phyloP scores from a whole-genome alignment of 2,329 filamentous ascomycete genomes.

The Aureobasidium sp. region DNA sequence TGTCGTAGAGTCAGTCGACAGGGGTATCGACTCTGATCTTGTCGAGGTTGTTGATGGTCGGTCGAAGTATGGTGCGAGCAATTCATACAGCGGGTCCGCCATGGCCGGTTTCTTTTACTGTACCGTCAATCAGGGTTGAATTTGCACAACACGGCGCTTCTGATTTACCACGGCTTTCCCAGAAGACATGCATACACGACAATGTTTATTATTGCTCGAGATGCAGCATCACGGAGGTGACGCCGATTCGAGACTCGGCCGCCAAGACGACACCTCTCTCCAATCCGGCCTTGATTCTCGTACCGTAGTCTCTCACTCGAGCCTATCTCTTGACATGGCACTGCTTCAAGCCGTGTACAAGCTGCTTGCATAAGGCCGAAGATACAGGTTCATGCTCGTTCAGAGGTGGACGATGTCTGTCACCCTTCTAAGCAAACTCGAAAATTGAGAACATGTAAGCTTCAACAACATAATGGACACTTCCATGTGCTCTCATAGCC shows the following conservation, averaged over 20 bases:
- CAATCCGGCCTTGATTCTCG: not conserved
- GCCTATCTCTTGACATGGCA: too few relatives aligned
- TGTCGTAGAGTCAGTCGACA: constrained; percentile 45
- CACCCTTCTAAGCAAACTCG: too few relatives aligned
- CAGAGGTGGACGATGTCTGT: too few relatives aligned
- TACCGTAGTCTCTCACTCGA: too few relatives aligned
- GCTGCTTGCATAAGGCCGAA: too few relatives aligned
- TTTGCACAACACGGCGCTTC: not conserved
- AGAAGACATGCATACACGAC: not conserved
- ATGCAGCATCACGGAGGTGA: not conserved
- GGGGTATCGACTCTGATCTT: constrained; percentile 27
- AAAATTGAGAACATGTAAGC: too few relatives aligned
- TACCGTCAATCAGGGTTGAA: too few relatives aligned
- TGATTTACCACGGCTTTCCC: not conserved
- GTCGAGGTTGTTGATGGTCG: constrained; percentile 24
- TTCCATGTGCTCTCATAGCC: too few relatives aligned
- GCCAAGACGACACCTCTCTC: constrained; percentile 1
- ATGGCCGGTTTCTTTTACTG: not conserved
- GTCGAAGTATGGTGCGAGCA: constrained; percentile 58
- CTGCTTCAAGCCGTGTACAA: too few relatives aligned
- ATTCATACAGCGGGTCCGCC: constrained; percentile 63
- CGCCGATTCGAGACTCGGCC: constrained; percentile 1
- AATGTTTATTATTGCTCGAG: not conserved
- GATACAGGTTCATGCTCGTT: too few relatives aligned
- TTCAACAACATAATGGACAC: too few relatives aligned